Base-by-base conservation (phyloP, 179 eudicot genomes). In the Drosera spatulata region DNA sequence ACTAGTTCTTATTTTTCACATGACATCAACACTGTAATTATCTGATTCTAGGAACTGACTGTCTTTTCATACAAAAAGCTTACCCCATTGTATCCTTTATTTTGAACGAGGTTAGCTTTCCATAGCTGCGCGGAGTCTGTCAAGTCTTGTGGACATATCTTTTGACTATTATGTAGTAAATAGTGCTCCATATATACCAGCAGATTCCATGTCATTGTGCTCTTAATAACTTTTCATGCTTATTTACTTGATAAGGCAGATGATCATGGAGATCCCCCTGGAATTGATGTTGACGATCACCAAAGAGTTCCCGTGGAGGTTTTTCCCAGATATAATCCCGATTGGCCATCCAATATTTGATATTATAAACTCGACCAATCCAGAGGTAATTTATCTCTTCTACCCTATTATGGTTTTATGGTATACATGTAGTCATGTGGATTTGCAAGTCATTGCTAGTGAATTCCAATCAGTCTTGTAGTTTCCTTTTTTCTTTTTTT, bases 311-410 rank as follows among this genome's bases (percentile, higher is more conserved):
- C 99, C 99, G 8, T 93, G 99, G 99, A 93, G 89, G 96, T 93
- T 93, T 77, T 93, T 93, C 67, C 99, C 99, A 0, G 96, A 93
- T 77, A 84, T 89, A 50, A 63, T 93, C 58, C 99, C 99, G 6
- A 54, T 89, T 49, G 99, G 99, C 57, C 96, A 93, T 81, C 99
- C 99, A 53, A 88, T 93, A 70, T 93, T 93, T 66, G 96, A 93
- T 65, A 89, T 86, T 62, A 93, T 93, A 50, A 86, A 93, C 75
- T 86, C 96, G 65, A 86, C 99, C 52, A 68, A 89, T 63, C 96
- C 95, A 22, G 81, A 93, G 93, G 99, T 91, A 82, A 53, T 40
- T n/a, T 47, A 46, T 43, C 15, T 41, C 49, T 38, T 7, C 42
- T 38, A 8, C 49, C 9, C 42, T 4, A 14, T 40, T 10, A 6